These are phyloP conservation scores for Orbilia brochopaga DNA, from an alignment of 2,329 filamentous ascomycete genomes.

Conservation along the genomic window DNA sequence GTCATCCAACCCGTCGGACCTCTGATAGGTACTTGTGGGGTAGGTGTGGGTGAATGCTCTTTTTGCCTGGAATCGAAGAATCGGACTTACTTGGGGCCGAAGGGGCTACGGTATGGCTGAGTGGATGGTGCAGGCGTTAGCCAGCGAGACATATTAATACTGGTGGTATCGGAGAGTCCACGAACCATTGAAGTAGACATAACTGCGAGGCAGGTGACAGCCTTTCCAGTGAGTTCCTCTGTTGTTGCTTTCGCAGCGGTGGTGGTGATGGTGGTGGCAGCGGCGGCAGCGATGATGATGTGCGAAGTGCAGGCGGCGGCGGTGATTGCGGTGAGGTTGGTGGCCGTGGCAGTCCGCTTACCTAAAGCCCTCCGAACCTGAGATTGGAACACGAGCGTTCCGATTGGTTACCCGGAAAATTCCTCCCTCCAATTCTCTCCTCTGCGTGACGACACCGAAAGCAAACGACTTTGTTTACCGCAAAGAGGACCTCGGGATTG, in stretches of 20 bases:
- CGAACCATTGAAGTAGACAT: constrained; percentile 1
- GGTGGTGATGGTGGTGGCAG: background rate
- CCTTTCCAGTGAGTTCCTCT: background rate
- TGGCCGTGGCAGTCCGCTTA: background rate
- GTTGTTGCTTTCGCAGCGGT: background rate
- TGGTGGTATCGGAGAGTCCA: background rate
- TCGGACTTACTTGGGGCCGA: constrained; percentile 54
- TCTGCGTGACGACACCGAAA: constrained; percentile 2
- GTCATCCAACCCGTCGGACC: background rate
- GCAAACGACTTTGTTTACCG: background rate
- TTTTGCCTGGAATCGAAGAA: background rate
- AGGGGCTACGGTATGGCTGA: constrained; percentile 45
- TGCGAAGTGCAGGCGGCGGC: background rate
- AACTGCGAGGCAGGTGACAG: background rate
- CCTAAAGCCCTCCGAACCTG: background rate
- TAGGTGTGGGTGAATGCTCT: background rate
- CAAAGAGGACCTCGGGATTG: background rate
- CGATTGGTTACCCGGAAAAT: constrained; percentile 2
- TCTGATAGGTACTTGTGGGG: background rate
- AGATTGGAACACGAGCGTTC: background rate
- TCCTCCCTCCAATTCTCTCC: background rate
- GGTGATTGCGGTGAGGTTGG: background rate
- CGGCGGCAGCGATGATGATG: background rate
- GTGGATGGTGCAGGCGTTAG: background rate
- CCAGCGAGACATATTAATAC: background rate